Evolutionary conservation across 2,329 filamentous ascomycete genomes (phyloP).

Genomic region (Fusarium camptoceras): DNA sequence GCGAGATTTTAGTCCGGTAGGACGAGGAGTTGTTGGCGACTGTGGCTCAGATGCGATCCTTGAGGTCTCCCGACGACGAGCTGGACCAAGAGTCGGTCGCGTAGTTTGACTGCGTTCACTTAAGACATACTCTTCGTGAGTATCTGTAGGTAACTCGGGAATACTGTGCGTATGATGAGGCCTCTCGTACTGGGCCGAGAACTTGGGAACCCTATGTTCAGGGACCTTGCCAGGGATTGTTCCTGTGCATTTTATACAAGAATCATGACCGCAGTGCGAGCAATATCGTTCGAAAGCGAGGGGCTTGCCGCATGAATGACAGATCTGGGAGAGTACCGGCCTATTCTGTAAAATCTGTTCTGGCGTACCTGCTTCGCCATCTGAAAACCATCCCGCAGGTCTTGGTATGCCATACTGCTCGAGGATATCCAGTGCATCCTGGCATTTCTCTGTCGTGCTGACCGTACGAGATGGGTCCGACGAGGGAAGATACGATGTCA

Average conservation of each 20-base stretch:
- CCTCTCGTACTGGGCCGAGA: conserved; percentile 6
- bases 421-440: conserved; percentile 61
- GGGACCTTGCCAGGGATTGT: conserved; percentile 46
- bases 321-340: conserved; percentile 53
- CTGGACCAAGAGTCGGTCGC: conserved; percentile 3
- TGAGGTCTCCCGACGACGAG: conserved; percentile 12
- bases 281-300: conserved; percentile 57
- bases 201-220: background rate
- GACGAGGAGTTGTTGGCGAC: conserved; percentile 17
- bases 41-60: conserved; percentile 25
- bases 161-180: conserved; percentile 10
- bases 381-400: conserved; percentile 60
- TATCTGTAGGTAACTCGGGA: background rate
- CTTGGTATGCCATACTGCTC: conserved; percentile 59
- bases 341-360: conserved; percentile 15
- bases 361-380: conserved; percentile 47
- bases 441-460: conserved; percentile 52
- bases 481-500: conserved; percentile 13
- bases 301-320: conserved; percentile 62
- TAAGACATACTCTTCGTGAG: background rate
- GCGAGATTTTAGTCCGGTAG: conserved; percentile 14
- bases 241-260: conserved; percentile 61
- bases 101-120: conserved; percentile 14
- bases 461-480: conserved; percentile 44
- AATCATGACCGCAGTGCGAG: conserved; percentile 62